phyloP scores from a whole-genome alignment of 1,284 basidiomycete species.

The Apiotrichum montevideense region DNA sequence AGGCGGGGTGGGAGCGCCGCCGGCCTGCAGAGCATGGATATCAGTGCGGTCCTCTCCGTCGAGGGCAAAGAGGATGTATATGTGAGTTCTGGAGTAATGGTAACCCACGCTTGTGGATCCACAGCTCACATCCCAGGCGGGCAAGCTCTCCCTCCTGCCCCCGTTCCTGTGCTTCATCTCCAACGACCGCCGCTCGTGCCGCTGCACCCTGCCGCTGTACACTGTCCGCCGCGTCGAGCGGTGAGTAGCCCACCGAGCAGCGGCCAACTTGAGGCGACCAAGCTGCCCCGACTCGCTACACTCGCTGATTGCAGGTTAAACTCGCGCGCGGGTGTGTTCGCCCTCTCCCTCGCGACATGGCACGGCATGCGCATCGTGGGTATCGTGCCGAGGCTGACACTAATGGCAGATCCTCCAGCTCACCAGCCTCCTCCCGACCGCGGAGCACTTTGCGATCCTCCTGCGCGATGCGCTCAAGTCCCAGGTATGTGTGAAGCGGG shows the following conservation, averaged over 20 bases:
- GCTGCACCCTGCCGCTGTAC: conserved; percentile 85
- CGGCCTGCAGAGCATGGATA: conserved; percentile 62
- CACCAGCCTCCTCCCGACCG: conserved; percentile 89
- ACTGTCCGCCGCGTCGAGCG: conserved; percentile 94
- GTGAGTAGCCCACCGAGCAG: conserved; percentile 17
- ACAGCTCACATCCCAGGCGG: conserved; percentile 56
- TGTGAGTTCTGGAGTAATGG: conserved; percentile 54
- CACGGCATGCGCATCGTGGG: conserved; percentile 89
- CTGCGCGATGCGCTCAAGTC: conserved; percentile 85
- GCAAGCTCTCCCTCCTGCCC: conserved; percentile 80
- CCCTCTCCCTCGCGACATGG: conserved; percentile 89
- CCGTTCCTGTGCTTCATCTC: conserved; percentile 90
- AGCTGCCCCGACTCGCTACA: too few species aligned
- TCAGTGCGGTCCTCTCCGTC: conserved; percentile 80
- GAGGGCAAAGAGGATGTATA: conserved; percentile 84
- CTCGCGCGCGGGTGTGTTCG: conserved; percentile 87
- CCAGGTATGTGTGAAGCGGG: conserved; percentile 48
- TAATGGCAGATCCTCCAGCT: conserved; percentile 76
- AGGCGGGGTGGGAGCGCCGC: conserved; percentile 8
- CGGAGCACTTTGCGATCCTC: conserved; percentile 86
- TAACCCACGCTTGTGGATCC: too few species aligned
- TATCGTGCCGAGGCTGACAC: conserved; percentile 17
- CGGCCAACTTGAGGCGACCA: too few species aligned
- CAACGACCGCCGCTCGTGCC: conserved; percentile 83
- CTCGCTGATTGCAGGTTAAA: conserved; percentile 52